phyloP scores from a whole-genome alignment of 495 filamentous ascomycete genomes.

The Aspergillus ellipticus region DNA sequence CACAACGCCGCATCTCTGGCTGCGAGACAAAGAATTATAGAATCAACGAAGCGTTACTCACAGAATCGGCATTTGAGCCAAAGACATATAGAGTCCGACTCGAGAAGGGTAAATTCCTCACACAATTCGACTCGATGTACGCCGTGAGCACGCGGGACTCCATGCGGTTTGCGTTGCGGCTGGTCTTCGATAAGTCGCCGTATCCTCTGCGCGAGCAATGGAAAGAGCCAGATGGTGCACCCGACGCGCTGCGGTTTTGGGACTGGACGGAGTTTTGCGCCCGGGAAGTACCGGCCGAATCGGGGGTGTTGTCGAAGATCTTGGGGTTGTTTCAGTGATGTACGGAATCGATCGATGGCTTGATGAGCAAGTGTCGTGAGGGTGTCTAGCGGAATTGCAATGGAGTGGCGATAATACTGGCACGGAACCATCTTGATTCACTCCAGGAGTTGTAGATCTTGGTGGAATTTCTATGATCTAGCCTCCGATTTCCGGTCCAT shows the following conservation, averaged over 20 bases:
- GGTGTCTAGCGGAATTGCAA: too few species aligned
- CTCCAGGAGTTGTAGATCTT: too few species aligned
- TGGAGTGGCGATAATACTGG: too few species aligned
- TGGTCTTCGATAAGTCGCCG: slow-evolving; percentile 1
- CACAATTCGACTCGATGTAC: not conserved
- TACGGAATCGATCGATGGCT: too few species aligned
- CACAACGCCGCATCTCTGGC: not conserved
- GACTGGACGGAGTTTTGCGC: slow-evolving; percentile 4
- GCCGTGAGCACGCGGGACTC: not conserved
- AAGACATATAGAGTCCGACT: not conserved
- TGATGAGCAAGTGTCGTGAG: too few species aligned
- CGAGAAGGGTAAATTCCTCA: not conserved
- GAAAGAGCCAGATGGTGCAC: not conserved
- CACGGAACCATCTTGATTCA: too few species aligned
- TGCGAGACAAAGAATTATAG: not conserved
- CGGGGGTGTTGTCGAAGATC: not conserved
- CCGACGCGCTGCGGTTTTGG: not conserved
- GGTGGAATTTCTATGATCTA: too few species aligned
- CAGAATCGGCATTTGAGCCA: not conserved
- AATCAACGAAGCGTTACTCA: slow-evolving; percentile 4
- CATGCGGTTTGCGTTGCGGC: not conserved
- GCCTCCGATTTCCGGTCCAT: too few species aligned
- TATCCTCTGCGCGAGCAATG: slow-evolving; percentile 4
- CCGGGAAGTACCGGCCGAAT: not conserved
- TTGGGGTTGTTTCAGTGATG: not conserved